Base-by-base conservation (phyloP, 2,329 filamentous ascomycete genomes). In the Metarhizium guizhouense region DNA sequence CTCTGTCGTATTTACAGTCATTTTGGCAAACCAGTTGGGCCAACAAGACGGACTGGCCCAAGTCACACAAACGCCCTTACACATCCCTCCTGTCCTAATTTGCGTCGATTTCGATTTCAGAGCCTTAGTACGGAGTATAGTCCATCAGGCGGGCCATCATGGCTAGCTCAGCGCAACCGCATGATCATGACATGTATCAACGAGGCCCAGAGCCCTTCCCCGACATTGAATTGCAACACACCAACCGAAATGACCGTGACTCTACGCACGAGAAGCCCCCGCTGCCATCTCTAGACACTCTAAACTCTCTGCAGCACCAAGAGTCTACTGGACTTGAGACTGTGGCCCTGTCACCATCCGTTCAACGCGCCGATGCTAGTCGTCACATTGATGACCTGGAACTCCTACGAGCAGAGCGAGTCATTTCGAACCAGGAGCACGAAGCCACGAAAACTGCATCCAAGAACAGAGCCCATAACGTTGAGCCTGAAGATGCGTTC, bases 371-470 rank as follows among this genome's bases (percentile, higher is more conserved):
- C 42, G 65, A 72, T 48, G 66, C 65, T 32, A 68, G 62, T 56
- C 71, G 76, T 3, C 64, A 79, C 16, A 72, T 74, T 51, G 77
- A 80, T 54, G 75, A 79, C 52, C 70, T 80, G 16, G 77, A 79
- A 56, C 67, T 80, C 5, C 67, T 79, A 25, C 74, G 76, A 3
- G 70, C 74, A 49, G 76, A 79, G 60, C 71, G 74, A 2, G 62
- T 73, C 49, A 69, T 78, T 14, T 78, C 76, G 6, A 67, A 71
- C 14, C 69, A 76, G 51, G 73, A 75, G 36, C 65, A 72, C 52
- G 68, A 74, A 8, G 61, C 60, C 3, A 47, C 55, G 11, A 62
- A 11, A 36, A 60, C 54, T 20, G 60, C 64, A 36, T 61, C 63
- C 13, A 70, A 62, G 54, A 67, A 58, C 10, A 65, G 73, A 43